These are phyloP conservation scores for Tetradesmus lagerheimii DNA, from an alignment of 139 green algal genomes.

Conservation along the genomic window DNA sequence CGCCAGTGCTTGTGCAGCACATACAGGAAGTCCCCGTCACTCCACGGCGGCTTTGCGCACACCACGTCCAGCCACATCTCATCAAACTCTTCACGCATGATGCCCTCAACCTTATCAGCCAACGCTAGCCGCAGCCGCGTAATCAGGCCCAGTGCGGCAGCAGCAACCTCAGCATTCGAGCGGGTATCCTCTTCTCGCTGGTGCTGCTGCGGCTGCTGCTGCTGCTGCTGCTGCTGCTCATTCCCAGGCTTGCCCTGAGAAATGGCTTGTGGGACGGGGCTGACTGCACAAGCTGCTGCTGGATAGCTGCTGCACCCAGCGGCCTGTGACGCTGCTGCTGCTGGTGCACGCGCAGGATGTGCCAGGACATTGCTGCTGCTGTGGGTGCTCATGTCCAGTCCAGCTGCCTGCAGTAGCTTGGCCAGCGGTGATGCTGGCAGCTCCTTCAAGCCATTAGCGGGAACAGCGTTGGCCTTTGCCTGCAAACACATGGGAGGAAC, in stretches of 20 bases:
- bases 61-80: constrained; percentile 41
- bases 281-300: neutral
- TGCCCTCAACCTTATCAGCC: neutral
- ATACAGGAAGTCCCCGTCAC: constrained; percentile 7
- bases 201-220: neutral
- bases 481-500: too few relatives aligned
- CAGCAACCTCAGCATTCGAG: neutral
- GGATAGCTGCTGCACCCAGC: neutral
- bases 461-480: too few relatives aligned
- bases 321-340: constrained; percentile 12
- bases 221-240: neutral
- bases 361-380: neutral
- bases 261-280: neutral
- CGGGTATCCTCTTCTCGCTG: neutral
- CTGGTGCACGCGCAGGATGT: neutral
- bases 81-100: neutral
- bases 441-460: too few relatives aligned
- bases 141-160: neutral
- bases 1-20: constrained; percentile 44
- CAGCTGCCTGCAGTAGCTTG: neutral
- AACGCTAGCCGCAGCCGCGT: neutral
- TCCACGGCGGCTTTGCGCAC: constrained; percentile 28
- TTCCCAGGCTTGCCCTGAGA: too few relatives aligned
- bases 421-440: too few relatives aligned
- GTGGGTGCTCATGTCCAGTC: neutral